Base-by-base conservation (phyloP, 208 protist genomes). In the Acanthamoeba castellanii region DNA sequence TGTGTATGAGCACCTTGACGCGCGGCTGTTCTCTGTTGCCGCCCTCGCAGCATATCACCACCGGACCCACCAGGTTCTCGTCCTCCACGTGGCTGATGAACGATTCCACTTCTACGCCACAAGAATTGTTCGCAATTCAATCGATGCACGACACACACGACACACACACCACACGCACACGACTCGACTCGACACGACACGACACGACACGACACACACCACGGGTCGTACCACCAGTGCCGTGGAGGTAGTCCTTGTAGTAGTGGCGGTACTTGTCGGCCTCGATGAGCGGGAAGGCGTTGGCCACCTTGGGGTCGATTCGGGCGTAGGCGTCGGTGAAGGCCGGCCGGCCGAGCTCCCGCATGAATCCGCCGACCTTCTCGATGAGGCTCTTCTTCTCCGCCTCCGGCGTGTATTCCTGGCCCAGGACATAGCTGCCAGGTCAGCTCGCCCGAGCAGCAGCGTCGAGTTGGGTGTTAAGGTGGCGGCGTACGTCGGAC, bases 1-100 rank as follows among this genome's bases (percentile, higher is more conserved):
- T 92, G 37, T 74, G 87, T 7, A 92, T 92, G 87, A 92, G 87
- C 55, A 92, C 87, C 30, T 92, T 92, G 87, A 92, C 37, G 9
- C 87, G 87, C 4, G 30, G 37, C 45, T 68, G 87, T 3, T 92
- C 87, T 37, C 45, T 32, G 50, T 8, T 42, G 22, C 37, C 32
- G 50, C 57, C 50, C 64, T 92, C 59, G 30, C 30, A 74, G 59
- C 87, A 55, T 37, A 92, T 37, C 6, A 92, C 61, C n/a, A 74
- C 61, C 25, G 87, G 87, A 3, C 87, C 87, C 37, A 92, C 50
- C 32, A 92, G 8, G 50, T n/a, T 3, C 61, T 92, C 87, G 34
- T 92, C 87, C n/a, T 92, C 87, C 25, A 50, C 3, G 8, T 74
- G 59, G 30, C 37, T 59, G 18, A 92, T 45, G 25, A 50, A 92